phyloP scores from a whole-genome alignment of 768 basidiomycete species.

The Galerina marginata region DNA sequence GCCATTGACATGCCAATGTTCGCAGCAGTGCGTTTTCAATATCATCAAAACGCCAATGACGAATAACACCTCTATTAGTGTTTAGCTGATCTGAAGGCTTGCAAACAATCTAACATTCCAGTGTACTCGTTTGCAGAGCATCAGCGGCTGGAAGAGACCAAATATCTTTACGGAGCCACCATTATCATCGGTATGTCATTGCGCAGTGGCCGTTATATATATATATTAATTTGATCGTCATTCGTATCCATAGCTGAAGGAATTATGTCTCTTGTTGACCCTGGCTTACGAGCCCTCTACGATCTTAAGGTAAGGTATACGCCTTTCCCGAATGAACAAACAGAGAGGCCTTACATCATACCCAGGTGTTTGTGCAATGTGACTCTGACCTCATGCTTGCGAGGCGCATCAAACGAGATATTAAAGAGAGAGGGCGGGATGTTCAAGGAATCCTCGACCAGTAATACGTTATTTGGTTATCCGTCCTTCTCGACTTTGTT shows the following conservation, averaged over 20 bases:
- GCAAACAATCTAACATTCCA: constrained; percentile 86
- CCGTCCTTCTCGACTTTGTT: background rate
- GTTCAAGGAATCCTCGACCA: constrained; percentile 91
- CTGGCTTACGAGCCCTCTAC: constrained; percentile 77
- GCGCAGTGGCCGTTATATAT: background rate
- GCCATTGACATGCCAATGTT: constrained; percentile 92
- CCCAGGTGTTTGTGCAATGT: constrained; percentile 86
- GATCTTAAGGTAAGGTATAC: constrained; percentile 73
- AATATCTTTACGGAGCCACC: constrained; percentile 92
- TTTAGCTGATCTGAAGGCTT: constrained; percentile 82
- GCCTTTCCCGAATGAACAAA: background rate
- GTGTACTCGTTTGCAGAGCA: constrained; percentile 94
- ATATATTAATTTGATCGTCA: background rate
- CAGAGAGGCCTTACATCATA: background rate
- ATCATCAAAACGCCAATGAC: background rate
- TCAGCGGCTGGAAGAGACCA: constrained; percentile 77
- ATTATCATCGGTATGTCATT: constrained; percentile 76
- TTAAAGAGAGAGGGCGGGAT: constrained; percentile 83
- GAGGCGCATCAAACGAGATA: constrained; percentile 86
- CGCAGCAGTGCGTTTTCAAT: constrained; percentile 60
- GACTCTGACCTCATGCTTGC: constrained; percentile 98
- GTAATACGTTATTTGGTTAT: constrained; percentile 42
- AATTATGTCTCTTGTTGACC: constrained; percentile 88
- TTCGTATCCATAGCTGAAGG: constrained; percentile 68
- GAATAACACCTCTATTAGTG: constrained; percentile 54